Conservation (phyloP, 1,139 yeast species). For the Diutina siamensis region DNA sequence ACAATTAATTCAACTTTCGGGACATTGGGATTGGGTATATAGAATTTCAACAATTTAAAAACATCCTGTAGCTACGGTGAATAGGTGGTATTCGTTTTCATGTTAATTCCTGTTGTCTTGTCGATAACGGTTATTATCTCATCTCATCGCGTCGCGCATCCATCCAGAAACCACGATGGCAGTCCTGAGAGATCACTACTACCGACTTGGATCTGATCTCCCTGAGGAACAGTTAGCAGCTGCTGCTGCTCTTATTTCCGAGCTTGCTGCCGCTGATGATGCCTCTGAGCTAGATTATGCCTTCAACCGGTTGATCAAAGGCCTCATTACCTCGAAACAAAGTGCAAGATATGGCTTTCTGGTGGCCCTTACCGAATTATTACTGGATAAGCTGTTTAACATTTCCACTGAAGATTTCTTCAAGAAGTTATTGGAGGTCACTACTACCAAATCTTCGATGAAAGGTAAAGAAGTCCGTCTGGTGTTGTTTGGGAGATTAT, state of each 20-base stretch:
- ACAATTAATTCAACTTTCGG: slow-evolving; percentile 2
- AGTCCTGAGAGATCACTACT: slow-evolving; percentile 68
- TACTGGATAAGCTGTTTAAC: slow-evolving; percentile 20
- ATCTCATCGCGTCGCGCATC: not conserved
- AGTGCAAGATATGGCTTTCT: slow-evolving; percentile 84
- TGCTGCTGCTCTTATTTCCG: slow-evolving; percentile 56
- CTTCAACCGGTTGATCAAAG: slow-evolving; percentile 62
- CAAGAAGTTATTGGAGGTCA: slow-evolving; percentile 28
- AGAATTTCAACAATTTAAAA: slow-evolving; percentile 4
- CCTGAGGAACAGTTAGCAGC: slow-evolving; percentile 63
- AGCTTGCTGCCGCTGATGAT: slow-evolving; percentile 33
- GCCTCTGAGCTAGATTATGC: slow-evolving; percentile 75
- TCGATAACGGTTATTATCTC: no score
- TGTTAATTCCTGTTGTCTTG: no score
- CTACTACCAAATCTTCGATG: slow-evolving; percentile 38
- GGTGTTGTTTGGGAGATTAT: slow-evolving; percentile 67
- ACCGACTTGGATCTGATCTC: slow-evolving; percentile 65
- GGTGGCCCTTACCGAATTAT: slow-evolving; percentile 69
- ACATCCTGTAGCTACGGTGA: not conserved
- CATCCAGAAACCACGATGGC: not conserved
- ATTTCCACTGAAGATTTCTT: slow-evolving; percentile 27
- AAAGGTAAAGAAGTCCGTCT: slow-evolving; percentile 80
- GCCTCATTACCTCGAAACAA: slow-evolving; percentile 72
- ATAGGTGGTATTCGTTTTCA: no score
- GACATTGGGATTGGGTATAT: not conserved